Evolutionary conservation across 257 asterid species (phyloP), one percentile per base, ranked within the genome.

Genomic region (Jaltomata sinuosa): DNA sequence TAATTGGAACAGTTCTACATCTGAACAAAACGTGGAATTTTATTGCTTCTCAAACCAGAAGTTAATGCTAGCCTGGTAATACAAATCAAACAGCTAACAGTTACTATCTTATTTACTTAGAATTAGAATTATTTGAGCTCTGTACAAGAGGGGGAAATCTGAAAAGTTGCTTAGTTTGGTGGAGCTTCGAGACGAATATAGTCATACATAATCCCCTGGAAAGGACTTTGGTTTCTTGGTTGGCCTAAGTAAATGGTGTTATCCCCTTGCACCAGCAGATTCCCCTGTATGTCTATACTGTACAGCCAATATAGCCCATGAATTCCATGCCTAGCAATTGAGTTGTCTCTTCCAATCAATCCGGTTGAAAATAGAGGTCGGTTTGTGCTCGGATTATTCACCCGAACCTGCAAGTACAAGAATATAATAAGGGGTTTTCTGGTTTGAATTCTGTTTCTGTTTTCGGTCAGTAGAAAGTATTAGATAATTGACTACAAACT

Each of bases 261-360:
- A 9, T 74, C 90, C 27, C 95, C 96, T 76, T 88, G 1, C 22
- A 57, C 89, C 11, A 95, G 86, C 61, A 62, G 25, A 77, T 79
- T 42, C 2, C 91, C 89, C 36, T 79, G 80, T 36, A 94, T 83
- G 27, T 90, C 94, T 85, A 93, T 91, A 83, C 22, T 88, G 85
- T 89, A 92, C 6, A 95, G 86, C 96, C 98, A 89, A 62, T 94
- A 91, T 4, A 95, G 86, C 0, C 98, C 98, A 82, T 94, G 98
- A 81, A 91, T 91, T 40, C 98, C 98, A 65, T 94, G 98, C 15
- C 98, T 91, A 2, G 98, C 97, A 9, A 94, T 92, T 21, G 98
- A 89, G 34, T 95, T 95, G 83, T 95, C 97, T 83, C 92, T 93
- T 32, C 98, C 98, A 34, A 94, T 91, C 78, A 93, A 67, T 80